Evolutionary conservation across 2,329 filamentous ascomycete genomes (phyloP).

Genomic region (Westerdykella ornata): DNA sequence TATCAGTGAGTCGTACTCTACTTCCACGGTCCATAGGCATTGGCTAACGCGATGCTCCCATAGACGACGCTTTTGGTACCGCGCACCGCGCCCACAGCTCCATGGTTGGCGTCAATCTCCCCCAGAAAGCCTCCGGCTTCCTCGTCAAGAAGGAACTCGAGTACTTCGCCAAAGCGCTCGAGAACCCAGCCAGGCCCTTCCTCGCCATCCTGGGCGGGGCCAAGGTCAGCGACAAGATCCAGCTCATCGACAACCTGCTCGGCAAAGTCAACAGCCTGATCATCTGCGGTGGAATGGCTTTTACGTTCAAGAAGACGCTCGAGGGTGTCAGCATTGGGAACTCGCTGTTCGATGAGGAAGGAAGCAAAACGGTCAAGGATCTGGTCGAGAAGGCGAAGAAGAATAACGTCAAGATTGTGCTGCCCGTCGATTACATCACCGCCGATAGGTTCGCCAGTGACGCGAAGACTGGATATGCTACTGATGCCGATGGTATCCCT

Average conservation of each 20-base stretch:
- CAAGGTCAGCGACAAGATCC: constrained; percentile 99
- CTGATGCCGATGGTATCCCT: constrained; percentile 81
- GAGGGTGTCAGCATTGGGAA: constrained; percentile 82
- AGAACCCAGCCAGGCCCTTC: constrained; percentile 90
- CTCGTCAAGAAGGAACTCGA: constrained; percentile 99
- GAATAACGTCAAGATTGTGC: constrained; percentile 89
- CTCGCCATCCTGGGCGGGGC: constrained; percentile 96
- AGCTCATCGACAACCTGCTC: constrained; percentile 97
- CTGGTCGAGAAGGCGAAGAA: constrained; percentile 94
- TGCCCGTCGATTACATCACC: constrained; percentile 92
- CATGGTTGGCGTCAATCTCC: constrained; percentile 95
- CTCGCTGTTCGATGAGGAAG: constrained; percentile 88
- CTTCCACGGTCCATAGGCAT: background rate
- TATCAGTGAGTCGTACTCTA: constrained; percentile 62
- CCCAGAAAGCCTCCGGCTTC: constrained; percentile 96
- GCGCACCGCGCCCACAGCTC: constrained; percentile 98
- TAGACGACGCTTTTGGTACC: constrained; percentile 96
- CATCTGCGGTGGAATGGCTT: constrained; percentile 97
- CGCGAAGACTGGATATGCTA: constrained; percentile 72
- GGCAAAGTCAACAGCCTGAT: constrained; percentile 96
- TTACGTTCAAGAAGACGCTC: constrained; percentile 99
- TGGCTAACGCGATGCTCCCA: background rate
- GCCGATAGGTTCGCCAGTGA: constrained; percentile 90
- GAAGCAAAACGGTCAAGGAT: constrained; percentile 80
- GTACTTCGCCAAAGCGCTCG: constrained; percentile 96